Conservation (phyloP, 108 stramenopile species). For the Tribonema minus region DNA sequence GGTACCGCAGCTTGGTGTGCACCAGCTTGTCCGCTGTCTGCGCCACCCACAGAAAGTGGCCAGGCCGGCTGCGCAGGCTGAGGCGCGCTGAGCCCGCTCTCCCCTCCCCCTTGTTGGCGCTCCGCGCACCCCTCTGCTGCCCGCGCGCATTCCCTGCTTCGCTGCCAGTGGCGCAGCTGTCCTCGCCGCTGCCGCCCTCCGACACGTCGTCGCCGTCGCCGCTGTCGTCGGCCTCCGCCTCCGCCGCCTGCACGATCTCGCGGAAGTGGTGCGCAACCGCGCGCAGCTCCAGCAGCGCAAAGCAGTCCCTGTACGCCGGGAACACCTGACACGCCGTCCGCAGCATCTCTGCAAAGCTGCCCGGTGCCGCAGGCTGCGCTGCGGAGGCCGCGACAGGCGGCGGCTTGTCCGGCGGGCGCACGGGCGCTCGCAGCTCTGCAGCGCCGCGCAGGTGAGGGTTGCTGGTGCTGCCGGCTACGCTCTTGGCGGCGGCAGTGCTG, state of each 20-base stretch:
- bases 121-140: conserved; percentile 4
- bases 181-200: neutral
- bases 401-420: neutral
- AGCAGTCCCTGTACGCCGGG: conserved; percentile 12
- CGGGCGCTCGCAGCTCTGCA: neutral
- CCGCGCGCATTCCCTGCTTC: conserved; percentile 12
- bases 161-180: neutral
- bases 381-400: neutral
- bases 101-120: no score
- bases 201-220: neutral
- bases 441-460: neutral
- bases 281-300: conserved; percentile 22
- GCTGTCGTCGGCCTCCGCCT: neutral
- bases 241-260: conserved; percentile 5
- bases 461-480: neutral
- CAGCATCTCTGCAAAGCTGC: conserved; percentile 32
- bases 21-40: no score
- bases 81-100: no score
- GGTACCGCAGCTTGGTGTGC: neutral
- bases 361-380: conserved; percentile 4
- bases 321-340: conserved; percentile 27
- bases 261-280: conserved; percentile 6
- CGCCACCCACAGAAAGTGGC: no score
- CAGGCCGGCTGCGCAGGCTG: no score
- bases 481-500: neutral